Evolutionary conservation across 2,329 filamentous ascomycete genomes (phyloP).

Genomic region (Ustulina deusta): DNA sequence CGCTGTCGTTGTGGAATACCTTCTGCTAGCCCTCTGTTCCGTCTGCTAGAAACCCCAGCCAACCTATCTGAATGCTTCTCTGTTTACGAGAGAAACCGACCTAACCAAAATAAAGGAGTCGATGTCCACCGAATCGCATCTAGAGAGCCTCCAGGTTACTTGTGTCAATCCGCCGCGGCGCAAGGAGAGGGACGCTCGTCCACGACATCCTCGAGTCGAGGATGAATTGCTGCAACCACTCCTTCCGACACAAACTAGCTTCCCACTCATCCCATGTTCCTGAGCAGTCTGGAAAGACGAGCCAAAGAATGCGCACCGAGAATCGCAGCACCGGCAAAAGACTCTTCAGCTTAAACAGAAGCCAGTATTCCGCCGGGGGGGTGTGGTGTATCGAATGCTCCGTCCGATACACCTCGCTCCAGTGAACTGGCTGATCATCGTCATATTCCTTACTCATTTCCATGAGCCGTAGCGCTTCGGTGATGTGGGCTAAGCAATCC

Average conservation of each 20-base stretch:
- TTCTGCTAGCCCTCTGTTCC: too few relatives aligned
- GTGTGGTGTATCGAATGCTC: constrained; percentile 17
- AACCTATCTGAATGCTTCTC: too few relatives aligned
- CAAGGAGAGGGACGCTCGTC: constrained; percentile 8
- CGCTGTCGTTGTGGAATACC: too few relatives aligned
- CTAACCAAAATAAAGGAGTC: too few relatives aligned
- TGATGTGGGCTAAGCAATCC: constrained; percentile 34
- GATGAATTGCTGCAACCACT: constrained; percentile 44
- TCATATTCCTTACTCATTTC: constrained; percentile 42
- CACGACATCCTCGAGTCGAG: constrained; percentile 41
- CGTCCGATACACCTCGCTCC: constrained; percentile 41
- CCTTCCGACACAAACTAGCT: constrained; percentile 34
- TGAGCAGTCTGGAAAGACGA: constrained; percentile 38
- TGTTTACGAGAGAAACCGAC: too few relatives aligned
- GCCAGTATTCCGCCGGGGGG: constrained; percentile 42
- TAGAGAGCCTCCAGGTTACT: not conserved
- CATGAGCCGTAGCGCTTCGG: constrained; percentile 39
- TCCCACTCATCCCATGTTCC: constrained; percentile 45
- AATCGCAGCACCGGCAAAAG: constrained; percentile 44
- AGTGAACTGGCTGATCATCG: constrained; percentile 41
- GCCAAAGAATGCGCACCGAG: constrained; percentile 41
- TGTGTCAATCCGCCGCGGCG: constrained; percentile 24
- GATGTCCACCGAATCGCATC: not conserved
- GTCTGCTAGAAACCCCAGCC: too few relatives aligned
- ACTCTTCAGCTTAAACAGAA: constrained; percentile 45